Conservation (phyloP, 345 rosid genomes). For the Fremontodendron californicum region DNA sequence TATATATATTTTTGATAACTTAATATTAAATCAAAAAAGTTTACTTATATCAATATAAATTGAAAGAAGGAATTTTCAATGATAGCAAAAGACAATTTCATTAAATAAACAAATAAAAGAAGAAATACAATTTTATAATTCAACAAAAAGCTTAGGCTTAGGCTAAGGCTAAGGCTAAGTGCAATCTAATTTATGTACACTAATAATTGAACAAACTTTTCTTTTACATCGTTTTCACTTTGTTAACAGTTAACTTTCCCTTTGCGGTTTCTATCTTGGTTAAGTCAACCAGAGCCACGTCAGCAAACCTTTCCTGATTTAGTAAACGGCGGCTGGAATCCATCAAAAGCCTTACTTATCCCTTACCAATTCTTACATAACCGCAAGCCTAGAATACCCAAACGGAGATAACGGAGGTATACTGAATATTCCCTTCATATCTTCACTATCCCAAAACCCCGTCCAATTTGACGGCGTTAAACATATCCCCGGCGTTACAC, state of each 20-base stretch:
- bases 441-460: constrained; percentile 73
- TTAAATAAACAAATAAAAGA: constrained; percentile 25
- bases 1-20: too few species aligned
- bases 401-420: constrained; percentile 80
- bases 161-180: background rate
- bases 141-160: background rate
- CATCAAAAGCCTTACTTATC: background rate
- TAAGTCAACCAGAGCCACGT: background rate
- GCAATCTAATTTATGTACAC: background rate
- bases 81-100: background rate
- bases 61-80: too few species aligned
- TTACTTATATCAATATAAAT: too few species aligned
- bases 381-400: constrained; percentile 40
- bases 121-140: constrained; percentile 20
- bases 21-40: too few species aligned
- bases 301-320: background rate
- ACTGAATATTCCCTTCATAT: constrained; percentile 54
- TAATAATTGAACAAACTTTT: background rate
- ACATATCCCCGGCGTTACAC: constrained; percentile 17
- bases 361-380: constrained; percentile 25
- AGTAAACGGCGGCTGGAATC: background rate
- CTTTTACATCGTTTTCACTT: background rate
- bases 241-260: too few species aligned
- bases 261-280: too few species aligned
- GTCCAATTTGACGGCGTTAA: constrained; percentile 94